Base-by-base conservation (phyloP, 2,329 filamentous ascomycete genomes). In the Penicillium nordicum region DNA sequence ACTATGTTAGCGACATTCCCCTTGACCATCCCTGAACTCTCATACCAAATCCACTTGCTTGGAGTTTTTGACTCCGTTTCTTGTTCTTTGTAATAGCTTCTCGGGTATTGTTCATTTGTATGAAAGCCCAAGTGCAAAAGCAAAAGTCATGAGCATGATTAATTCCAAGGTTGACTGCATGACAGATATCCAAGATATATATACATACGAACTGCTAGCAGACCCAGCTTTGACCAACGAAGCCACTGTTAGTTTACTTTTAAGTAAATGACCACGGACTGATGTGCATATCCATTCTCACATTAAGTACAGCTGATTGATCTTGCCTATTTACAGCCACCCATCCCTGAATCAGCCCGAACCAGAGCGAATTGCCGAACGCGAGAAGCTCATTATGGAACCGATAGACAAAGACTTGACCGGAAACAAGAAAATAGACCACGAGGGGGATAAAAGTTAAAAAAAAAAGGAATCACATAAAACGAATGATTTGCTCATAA, bases 281-380 rank as follows among this genome's bases (percentile, higher is more conserved):
- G 55, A 55, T 57, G 40, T 55, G 57, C 54, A 64, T 58, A 63
- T 68, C 63, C 60, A 68, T 69, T 65, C 64, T 67, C 65, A 60
- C 63, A 67, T 67, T 66, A 69, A 60, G 57, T 68, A 68, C 64
- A 66, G 56, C 58, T 62, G 57, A 55, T 57, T 58, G 57, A 50
- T 55, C 53, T 60, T 56, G 37, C 50, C 52, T 62, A 63, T 61
- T 57, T 62, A 61, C 62, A 67, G 42, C 54, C 55, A 53, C 56
- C 47, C 43, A 54, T 58, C 29, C 51, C 18, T 12, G 34, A 34
- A 55, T 40, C 29, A 44, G 49, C 47, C 41, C 38, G 29, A 44
- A 44, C 36, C 14, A 27, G 40, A 47, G 25, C 36, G n/a, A 34
- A 48, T 23, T 52, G 29, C 32, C 40, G 37, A 41, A 50, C 14